A percentile compares a stretch with the other conserved stretches of the same genome.
Evolutionary conservation across 2,329 filamentous ascomycete genomes (phyloP).

Genomic region (Dothistroma septosporum): DNA sequence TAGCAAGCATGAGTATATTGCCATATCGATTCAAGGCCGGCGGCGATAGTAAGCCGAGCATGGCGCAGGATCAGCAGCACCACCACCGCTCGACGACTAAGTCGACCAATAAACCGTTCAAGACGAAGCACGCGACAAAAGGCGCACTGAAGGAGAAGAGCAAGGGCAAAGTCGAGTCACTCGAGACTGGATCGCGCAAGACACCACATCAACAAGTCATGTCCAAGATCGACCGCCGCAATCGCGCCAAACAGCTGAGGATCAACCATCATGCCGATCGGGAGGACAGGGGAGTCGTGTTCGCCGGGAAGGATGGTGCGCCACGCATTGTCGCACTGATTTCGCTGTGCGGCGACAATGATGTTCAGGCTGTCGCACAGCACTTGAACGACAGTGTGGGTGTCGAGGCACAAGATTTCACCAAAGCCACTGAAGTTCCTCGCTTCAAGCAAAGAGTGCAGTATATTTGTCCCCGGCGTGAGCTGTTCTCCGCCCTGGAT

Average conservation of each 20-base stretch:
- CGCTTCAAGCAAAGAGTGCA: conserved; percentile 93
- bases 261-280: conserved; percentile 79
- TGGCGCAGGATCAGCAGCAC: conserved; percentile 50
- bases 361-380: conserved; percentile 62
- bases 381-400: conserved; percentile 76
- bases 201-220: conserved; percentile 94
- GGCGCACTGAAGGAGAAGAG: conserved; percentile 75
- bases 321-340: conserved; percentile 85
- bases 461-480: conserved; percentile 70
- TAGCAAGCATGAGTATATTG: conserved; percentile 28
- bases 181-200: conserved; percentile 67
- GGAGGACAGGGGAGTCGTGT: conserved; percentile 72
- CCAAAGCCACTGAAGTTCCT: conserved; percentile 65
- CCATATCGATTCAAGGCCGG: conserved; percentile 87
- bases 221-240: conserved; percentile 93
- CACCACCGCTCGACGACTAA: conserved; percentile 94
- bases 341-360: conserved; percentile 70
- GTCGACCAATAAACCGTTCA: conserved; percentile 81
- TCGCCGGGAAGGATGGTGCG: conserved; percentile 79
- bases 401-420: conserved; percentile 59
- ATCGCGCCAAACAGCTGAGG: conserved; percentile 89
- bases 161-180: conserved; percentile 76
- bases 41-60: conserved; percentile 39
- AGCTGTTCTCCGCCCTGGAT: conserved; percentile 75
- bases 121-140: conserved; percentile 86